Evolutionary conservation across 768 basidiomycete genomes (phyloP).

Genomic region (Clavaria fumosa): DNA sequence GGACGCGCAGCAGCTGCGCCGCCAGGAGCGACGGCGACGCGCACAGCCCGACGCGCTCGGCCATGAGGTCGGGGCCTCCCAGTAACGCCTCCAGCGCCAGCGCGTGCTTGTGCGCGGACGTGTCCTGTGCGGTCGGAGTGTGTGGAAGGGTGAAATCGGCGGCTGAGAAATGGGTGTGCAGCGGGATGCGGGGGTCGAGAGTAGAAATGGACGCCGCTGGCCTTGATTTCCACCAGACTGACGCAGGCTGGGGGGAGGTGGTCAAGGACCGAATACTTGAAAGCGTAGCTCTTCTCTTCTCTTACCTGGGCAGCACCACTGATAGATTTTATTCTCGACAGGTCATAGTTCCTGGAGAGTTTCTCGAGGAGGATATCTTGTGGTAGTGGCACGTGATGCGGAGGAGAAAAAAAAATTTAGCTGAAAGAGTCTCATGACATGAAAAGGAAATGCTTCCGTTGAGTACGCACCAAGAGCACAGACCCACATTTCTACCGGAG

Average conservation of each 20-base stretch:
- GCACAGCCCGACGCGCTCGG: conserved; percentile 56
- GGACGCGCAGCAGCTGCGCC: conserved; percentile 61
- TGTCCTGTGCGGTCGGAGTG: conserved; percentile 64
- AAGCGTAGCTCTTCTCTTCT: conserved; percentile 3
- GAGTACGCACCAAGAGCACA: conserved; percentile 57
- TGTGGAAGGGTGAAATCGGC: conserved; percentile 58
- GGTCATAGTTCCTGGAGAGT: conserved; percentile 50
- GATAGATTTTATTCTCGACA: conserved; percentile 57
- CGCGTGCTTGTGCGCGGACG: conserved; percentile 66
- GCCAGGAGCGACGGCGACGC: conserved; percentile 56
- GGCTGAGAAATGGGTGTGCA: conserved; percentile 53
- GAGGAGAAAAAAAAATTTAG: conserved; percentile 21
- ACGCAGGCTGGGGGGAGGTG: conserved; percentile 34
- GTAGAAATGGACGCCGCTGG: conserved; percentile 57
- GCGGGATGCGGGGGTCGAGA: conserved; percentile 52
- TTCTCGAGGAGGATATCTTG: conserved; percentile 69
- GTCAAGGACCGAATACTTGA: conserved; percentile 5
- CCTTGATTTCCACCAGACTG: conserved; percentile 81
- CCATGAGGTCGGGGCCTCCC: conserved; percentile 68
- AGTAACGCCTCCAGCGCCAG: conserved; percentile 59
- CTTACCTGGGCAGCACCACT: conserved; percentile 69
- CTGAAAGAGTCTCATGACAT: conserved; percentile 13
- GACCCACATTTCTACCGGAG: conserved; percentile 85
- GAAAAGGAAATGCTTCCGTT: conserved; percentile 50
- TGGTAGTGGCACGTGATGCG: conserved; percentile 17